phyloP scores from a whole-genome alignment of 2,329 filamentous ascomycete species.

The Venturia asperata region DNA sequence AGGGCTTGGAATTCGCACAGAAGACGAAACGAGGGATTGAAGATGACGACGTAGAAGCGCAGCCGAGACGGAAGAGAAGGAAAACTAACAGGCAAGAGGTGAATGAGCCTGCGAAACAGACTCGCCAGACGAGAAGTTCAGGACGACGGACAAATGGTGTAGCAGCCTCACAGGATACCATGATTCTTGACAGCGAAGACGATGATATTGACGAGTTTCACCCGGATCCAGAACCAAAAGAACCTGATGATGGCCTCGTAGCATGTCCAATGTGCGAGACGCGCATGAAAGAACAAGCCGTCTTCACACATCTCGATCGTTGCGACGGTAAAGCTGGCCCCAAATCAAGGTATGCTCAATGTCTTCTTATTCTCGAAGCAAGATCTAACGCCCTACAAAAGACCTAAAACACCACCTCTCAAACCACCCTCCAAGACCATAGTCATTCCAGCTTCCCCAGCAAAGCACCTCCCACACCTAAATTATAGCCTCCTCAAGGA shows the following conservation, averaged over 20 bases:
- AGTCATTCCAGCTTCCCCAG: slow-evolving; percentile 23
- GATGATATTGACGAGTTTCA: slow-evolving; percentile 35
- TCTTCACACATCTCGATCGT: slow-evolving; percentile 74
- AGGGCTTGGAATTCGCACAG: slow-evolving; percentile 58
- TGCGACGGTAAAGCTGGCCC: slow-evolving; percentile 39
- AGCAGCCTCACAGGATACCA: slow-evolving; percentile 23
- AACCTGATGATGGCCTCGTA: slow-evolving; percentile 64
- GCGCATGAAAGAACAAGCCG: slow-evolving; percentile 70
- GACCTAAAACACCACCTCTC: slow-evolving; percentile 5
- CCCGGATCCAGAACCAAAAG: slow-evolving; percentile 5
- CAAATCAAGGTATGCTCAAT: slow-evolving; percentile 24
- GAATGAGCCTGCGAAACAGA: slow-evolving; percentile 6
- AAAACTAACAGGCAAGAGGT: slow-evolving; percentile 17
- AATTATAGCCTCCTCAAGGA: slow-evolving; percentile 79
- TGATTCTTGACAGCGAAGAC: slow-evolving; percentile 31
- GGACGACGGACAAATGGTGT: slow-evolving; percentile 29
- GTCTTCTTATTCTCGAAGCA: not conserved
- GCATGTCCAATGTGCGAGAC: slow-evolving; percentile 74
- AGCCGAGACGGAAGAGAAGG: slow-evolving; percentile 28
- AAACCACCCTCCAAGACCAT: slow-evolving; percentile 21
- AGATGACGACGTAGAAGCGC: slow-evolving; percentile 33
- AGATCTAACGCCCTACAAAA: not conserved
- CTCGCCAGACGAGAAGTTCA: slow-evolving; percentile 33
- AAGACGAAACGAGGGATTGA: slow-evolving; percentile 25
- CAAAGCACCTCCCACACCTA: slow-evolving; percentile 48